A percentile compares a stretch with the other conserved stretches of the same genome.
Evolutionary conservation across 2,329 filamentous ascomycete genomes (phyloP).

Genomic region (Dactylonectria estremocensis): DNA sequence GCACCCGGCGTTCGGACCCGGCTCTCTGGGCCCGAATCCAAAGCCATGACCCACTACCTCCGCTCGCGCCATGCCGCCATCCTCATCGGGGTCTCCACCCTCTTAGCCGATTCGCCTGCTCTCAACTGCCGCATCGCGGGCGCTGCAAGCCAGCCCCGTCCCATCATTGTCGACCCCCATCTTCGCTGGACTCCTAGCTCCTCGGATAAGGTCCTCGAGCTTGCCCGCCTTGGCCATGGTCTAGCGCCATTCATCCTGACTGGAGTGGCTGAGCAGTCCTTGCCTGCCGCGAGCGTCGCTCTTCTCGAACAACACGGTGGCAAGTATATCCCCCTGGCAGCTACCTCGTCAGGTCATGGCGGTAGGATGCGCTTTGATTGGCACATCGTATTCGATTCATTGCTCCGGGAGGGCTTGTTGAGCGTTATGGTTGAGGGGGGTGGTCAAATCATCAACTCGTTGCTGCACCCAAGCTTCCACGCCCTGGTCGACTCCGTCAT

Average conservation of each 20-base stretch:
- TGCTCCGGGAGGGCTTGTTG: conserved; percentile 73
- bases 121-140: conserved; percentile 84
- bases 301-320: conserved; percentile 67
- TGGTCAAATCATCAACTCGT: conserved; percentile 83
- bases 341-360: conserved; percentile 53
- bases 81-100: conserved; percentile 87
- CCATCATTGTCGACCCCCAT: conserved; percentile 85
- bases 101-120: conserved; percentile 86
- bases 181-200: conserved; percentile 78
- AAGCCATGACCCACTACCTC: conserved; percentile 94
- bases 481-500: conserved; percentile 83
- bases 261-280: conserved; percentile 58
- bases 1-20: conserved; percentile 85
- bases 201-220: conserved; percentile 75
- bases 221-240: conserved; percentile 76
- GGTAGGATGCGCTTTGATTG: conserved; percentile 70
- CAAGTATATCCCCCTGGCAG: conserved; percentile 62
- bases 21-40: conserved; percentile 86
- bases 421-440: conserved; percentile 97
- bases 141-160: conserved; percentile 79
- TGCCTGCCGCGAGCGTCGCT: conserved; percentile 59
- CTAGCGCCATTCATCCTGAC: conserved; percentile 82
- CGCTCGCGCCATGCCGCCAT: conserved; percentile 88
- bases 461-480: conserved; percentile 76
- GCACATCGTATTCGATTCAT: conserved; percentile 72